Evolutionary conservation across 2,329 filamentous ascomycete species (phyloP).

Genomic region (Penicillium janthinellum): DNA sequence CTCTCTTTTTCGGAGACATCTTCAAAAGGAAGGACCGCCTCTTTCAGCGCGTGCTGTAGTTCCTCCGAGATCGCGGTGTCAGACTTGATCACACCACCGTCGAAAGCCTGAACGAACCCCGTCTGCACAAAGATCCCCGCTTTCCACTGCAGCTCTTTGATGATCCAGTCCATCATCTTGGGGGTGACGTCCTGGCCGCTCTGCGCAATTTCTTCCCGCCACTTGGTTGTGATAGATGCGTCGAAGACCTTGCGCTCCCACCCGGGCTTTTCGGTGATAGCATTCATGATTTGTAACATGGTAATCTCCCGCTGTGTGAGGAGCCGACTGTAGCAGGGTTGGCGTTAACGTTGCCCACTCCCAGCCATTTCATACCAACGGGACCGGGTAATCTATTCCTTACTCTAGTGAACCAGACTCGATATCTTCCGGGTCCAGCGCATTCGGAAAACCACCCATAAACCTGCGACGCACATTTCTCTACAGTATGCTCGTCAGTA

Average conservation of each 20-base stretch:
- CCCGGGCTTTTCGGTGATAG: slow-evolving; percentile 46
- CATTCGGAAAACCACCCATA: not conserved
- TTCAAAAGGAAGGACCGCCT: slow-evolving; percentile 55
- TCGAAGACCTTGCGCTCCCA: slow-evolving; percentile 47
- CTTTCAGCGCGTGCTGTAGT: slow-evolving; percentile 47
- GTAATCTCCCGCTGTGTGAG: slow-evolving; percentile 30
- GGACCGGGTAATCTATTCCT: not conserved
- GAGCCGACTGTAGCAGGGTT: not conserved
- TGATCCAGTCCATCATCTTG: slow-evolving; percentile 43
- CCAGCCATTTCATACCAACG: not conserved
- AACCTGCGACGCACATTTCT: not conserved
- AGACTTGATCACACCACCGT: slow-evolving; percentile 56
- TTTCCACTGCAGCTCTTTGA: slow-evolving; percentile 55
- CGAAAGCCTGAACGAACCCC: slow-evolving; percentile 48
- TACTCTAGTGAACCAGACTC: not conserved
- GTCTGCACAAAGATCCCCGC: slow-evolving; percentile 43
- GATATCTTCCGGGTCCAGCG: not conserved
- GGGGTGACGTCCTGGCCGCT: slow-evolving; percentile 31
- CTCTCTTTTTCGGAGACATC: slow-evolving; percentile 54
- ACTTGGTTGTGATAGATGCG: slow-evolving; percentile 35
- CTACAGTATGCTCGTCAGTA: not conserved
- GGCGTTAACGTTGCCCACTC: not conserved
- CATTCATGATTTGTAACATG: slow-evolving; percentile 47
- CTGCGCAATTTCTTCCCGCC: slow-evolving; percentile 32
- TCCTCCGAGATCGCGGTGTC: slow-evolving; percentile 50